Conservation (phyloP, 1,284 basidiomycete species). For the Ganoderma boninense region DNA sequence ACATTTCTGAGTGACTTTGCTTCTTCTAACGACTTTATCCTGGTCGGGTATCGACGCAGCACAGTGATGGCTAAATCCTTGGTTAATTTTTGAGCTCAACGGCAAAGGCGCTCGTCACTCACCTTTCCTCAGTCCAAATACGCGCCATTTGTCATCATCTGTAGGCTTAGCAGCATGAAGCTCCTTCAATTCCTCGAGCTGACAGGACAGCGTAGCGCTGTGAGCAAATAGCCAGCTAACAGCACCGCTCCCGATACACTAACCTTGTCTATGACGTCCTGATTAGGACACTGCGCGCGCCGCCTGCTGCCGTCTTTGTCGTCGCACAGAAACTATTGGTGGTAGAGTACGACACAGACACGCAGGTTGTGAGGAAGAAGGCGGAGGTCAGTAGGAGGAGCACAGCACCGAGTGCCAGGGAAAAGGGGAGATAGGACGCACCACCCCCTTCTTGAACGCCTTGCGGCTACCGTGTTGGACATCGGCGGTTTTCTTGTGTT, state of each 20-base stretch:
- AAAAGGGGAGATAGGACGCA: not conserved
- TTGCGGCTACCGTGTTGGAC: conserved; percentile 9
- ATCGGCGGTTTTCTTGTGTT: not conserved
- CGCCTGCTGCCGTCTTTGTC: conserved; percentile 44
- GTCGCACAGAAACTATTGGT: conserved; percentile 70
- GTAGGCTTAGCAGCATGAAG: conserved; percentile 65
- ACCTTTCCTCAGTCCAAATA: conserved; percentile 71
- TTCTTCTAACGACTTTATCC: conserved; percentile 69
- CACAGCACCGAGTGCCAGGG: not conserved
- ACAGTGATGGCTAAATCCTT: conserved; percentile 16
- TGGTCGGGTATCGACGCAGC: conserved; percentile 60
- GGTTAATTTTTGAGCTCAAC: not conserved
- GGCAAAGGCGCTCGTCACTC: conserved; percentile 13
- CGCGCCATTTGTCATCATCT: conserved; percentile 70
- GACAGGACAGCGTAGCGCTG: conserved; percentile 2
- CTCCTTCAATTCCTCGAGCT: conserved; percentile 70
- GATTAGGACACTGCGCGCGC: conserved; percentile 56
- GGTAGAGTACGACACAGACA: not conserved
- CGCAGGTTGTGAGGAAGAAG: not conserved
- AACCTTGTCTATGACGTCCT: conserved; percentile 76
- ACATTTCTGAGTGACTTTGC: conserved; percentile 72
- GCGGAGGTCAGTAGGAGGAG: not conserved
- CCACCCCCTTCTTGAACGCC: conserved; percentile 25
- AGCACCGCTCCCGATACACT: not conserved
- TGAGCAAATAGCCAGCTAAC: not conserved